These are phyloP conservation scores for Jacaranda mimosifolia DNA, from an alignment of 257 asterid species.

Conservation along the genomic window DNA sequence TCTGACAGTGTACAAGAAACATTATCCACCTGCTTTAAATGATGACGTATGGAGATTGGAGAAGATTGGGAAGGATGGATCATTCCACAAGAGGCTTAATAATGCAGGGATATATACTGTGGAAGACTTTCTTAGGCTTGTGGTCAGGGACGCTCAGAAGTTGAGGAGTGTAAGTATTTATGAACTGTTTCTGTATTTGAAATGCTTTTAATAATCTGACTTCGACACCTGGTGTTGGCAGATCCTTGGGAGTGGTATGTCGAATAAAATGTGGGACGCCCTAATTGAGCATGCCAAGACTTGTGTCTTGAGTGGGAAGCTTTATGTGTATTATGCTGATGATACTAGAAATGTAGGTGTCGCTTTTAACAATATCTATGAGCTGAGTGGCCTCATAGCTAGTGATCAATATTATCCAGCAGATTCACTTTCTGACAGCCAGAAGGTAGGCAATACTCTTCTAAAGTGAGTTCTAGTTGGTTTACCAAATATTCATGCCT, in stretches of 20 bases:
- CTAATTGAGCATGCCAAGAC: conserved; percentile 95
- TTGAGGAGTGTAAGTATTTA: conserved; percentile 74
- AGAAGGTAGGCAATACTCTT: conserved; percentile 66
- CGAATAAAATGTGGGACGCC: conserved; percentile 99
- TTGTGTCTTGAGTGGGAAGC: conserved; percentile 91
- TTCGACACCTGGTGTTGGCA: conserved; percentile 48
- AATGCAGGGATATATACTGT: conserved; percentile 74
- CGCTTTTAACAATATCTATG: conserved; percentile 88
- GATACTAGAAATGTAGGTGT: conserved; percentile 80
- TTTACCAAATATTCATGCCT: neutral
- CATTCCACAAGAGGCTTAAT: conserved; percentile 94
- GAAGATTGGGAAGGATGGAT: conserved; percentile 98
- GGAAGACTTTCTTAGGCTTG: conserved; percentile 88
- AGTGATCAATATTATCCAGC: conserved; percentile 80
- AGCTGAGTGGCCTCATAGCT: conserved; percentile 91
- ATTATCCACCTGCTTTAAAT: conserved; percentile 90
- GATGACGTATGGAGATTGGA: conserved; percentile 99
- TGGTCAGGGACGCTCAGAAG: conserved; percentile 85
- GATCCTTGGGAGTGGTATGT: conserved; percentile 99
- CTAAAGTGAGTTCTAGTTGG: conserved; percentile 20
- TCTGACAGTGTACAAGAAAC: conserved; percentile 89
- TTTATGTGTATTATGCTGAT: conserved; percentile 84
- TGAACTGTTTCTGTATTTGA: conserved; percentile 23
- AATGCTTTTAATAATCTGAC: conserved; percentile 26
- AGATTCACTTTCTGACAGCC: conserved; percentile 91